phyloP scores from a whole-genome alignment of 768 basidiomycete species.

The Suillus tomentosus region DNA sequence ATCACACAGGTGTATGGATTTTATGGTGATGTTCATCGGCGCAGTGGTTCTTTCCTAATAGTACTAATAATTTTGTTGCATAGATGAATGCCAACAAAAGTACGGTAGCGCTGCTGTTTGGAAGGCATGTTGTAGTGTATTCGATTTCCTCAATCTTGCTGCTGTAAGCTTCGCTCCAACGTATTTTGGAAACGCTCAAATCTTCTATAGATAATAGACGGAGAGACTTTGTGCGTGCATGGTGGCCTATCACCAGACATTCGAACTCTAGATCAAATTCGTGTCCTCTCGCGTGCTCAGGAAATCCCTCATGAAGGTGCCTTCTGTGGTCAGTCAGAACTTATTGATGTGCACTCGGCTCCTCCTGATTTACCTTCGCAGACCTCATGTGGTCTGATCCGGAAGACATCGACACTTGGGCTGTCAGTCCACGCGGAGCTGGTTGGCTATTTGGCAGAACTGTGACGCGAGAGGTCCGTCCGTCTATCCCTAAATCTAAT shows the following conservation, averaged over 20 bases:
- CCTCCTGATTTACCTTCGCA: constrained; percentile 29
- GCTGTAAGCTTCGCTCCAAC: constrained; percentile 56
- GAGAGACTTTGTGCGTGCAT: constrained; percentile 89
- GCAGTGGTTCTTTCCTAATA: background rate
- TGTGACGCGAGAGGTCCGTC: constrained; percentile 78
- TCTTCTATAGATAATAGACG: constrained; percentile 83
- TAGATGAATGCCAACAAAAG: constrained; percentile 97
- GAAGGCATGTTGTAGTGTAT: constrained; percentile 97
- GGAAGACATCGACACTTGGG: constrained; percentile 95
- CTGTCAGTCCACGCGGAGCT: constrained; percentile 93
- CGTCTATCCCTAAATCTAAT: background rate
- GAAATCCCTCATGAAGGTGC: constrained; percentile 99
- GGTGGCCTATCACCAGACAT: constrained; percentile 97
- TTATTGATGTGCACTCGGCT: background rate
- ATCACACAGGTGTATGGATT: constrained; percentile 99
- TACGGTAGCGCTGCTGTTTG: constrained; percentile 94
- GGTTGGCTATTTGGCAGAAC: constrained; percentile 92
- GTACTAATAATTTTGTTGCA: background rate
- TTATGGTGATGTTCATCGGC: constrained; percentile 63
- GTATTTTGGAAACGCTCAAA: background rate
- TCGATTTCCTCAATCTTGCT: constrained; percentile 93
- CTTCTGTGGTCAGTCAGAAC: constrained; percentile 73
- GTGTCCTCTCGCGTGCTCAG: constrained; percentile 91
- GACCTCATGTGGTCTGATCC: constrained; percentile 99
- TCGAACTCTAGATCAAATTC: constrained; percentile 90